Conservation (phyloP, 768 basidiomycete genomes). For the Gloeopeniophorella convolvens region DNA sequence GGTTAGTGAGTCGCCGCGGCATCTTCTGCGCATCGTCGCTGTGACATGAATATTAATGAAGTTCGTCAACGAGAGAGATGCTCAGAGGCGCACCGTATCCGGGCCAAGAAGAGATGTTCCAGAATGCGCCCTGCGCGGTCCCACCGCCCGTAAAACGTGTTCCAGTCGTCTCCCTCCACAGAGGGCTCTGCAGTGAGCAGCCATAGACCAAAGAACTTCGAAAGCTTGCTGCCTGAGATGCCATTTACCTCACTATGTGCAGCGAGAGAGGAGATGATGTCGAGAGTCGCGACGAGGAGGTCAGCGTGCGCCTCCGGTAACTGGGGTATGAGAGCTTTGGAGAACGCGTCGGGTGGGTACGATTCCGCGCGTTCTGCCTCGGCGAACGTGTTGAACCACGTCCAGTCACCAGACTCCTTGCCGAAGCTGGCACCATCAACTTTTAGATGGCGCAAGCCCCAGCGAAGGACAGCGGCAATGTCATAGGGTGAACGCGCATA, state of each 20-base stretch:
- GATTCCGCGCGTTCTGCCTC: constrained; percentile 49
- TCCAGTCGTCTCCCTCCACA: constrained; percentile 51
- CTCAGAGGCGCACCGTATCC: constrained; percentile 48
- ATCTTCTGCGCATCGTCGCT: constrained; percentile 62
- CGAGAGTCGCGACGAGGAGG: constrained; percentile 50
- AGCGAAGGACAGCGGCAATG: constrained; percentile 72
- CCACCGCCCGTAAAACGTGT: constrained; percentile 66
- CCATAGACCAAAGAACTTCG: constrained; percentile 71
- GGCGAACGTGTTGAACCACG: constrained; percentile 64
- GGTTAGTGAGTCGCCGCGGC: constrained; percentile 64
- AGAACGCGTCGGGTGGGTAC: constrained; percentile 62
- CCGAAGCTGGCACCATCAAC: constrained; percentile 58
- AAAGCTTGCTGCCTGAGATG: constrained; percentile 71
- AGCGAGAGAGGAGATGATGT: constrained; percentile 62
- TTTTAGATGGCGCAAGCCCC: constrained; percentile 70
- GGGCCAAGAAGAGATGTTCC: constrained; percentile 71
- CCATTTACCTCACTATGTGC: constrained; percentile 67
- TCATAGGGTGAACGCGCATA: constrained; percentile 68
- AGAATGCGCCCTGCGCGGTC: constrained; percentile 63
- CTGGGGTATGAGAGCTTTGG: constrained; percentile 51
- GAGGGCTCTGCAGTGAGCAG: constrained; percentile 45
- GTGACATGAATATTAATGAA: too few relatives aligned
- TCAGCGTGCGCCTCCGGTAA: constrained; percentile 53
- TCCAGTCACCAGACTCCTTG: constrained; percentile 36
- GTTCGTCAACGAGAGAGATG: neutral